Percentiles rank a stretch among this genome's conserved stretches.
These are phyloP conservation scores for Hymenoscyphus fraxineus DNA, from an alignment of 2,329 filamentous ascomycete species.

Conservation along the genomic window DNA sequence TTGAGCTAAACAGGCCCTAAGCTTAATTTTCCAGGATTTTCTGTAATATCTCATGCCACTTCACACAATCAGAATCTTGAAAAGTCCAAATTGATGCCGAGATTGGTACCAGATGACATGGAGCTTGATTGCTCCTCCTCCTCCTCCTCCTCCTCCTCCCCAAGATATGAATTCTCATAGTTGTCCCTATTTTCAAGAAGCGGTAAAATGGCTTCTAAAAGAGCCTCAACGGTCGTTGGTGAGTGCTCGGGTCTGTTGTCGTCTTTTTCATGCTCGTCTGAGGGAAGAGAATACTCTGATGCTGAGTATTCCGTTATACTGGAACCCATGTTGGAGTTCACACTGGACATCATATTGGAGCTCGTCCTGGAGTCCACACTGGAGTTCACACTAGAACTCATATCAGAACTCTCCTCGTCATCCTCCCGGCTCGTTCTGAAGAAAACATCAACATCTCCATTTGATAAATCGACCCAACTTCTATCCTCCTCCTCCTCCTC, in stretches of 20 bases:
- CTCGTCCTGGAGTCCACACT: no score
- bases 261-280: not conserved
- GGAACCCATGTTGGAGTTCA: no score
- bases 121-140: not conserved
- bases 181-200: not conserved
- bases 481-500: not conserved
- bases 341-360: no score
- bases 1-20: no score
- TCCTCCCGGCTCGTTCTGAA: no score
- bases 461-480: not conserved
- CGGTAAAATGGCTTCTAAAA: not conserved
- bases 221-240: not conserved
- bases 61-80: not conserved
- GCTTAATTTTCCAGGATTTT: no score
- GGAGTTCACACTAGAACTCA: no score
- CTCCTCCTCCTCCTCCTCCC: not conserved
- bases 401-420: no score
- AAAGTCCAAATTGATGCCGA: not conserved
- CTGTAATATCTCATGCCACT: no score
- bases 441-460: no score
- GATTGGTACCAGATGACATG: not conserved
- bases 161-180: not conserved
- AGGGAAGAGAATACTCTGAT: not conserved
- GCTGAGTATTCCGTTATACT: not conserved
- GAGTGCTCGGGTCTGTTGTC: not conserved